Base-by-base conservation (phyloP, 805 yeast genomes). In the Zygoascus tannicola region DNA sequence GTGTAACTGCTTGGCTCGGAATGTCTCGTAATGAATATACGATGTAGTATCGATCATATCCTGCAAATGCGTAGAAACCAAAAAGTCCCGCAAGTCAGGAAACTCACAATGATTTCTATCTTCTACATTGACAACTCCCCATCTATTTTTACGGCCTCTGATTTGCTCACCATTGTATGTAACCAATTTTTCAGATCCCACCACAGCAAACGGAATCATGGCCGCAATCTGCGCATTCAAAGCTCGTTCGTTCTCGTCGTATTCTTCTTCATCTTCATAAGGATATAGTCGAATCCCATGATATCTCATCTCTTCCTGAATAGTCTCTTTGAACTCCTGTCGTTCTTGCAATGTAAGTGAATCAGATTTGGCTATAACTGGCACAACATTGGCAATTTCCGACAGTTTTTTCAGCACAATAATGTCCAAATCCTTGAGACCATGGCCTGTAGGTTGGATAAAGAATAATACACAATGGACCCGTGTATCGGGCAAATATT, bases 91-190 rank as follows among this genome's bases (percentile, higher is more conserved):
- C 60, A 92, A 77, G 56, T 85, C 87, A 32, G 86, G 85, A 71
- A 92, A 92, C 68, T 92, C 98, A 67, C 96, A 87, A 67, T 92
- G 97, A 44, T 81, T 76, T 43, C 85, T 87, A 67, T 92, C 95
- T 67, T 88, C 97, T 49, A 92, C 85, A 63, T 87, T 85, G 58
- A 90, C 82, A 15, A 82, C 74, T 20, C 97, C 97, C 95, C 96
- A 90, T 60, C 81, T 80, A 44, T 94, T 87, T 67, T 84, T 80
- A 67, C 97, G 80, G 41, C 96, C 96, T 56, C 90, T 81, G 38
- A 87, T 83, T 21, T 74, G 67, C 56, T 81, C 84, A 35, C 95
- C 96, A 57, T 80, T 78, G 43, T 83, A 71, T 44, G 77, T 74
- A 50, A 85, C 75, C 55, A 81, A 81, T 45, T 73, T 77, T 61